Evolutionary conservation across 306 rosid genomes (phyloP).

Genomic region (Quercus cerris): DNA sequence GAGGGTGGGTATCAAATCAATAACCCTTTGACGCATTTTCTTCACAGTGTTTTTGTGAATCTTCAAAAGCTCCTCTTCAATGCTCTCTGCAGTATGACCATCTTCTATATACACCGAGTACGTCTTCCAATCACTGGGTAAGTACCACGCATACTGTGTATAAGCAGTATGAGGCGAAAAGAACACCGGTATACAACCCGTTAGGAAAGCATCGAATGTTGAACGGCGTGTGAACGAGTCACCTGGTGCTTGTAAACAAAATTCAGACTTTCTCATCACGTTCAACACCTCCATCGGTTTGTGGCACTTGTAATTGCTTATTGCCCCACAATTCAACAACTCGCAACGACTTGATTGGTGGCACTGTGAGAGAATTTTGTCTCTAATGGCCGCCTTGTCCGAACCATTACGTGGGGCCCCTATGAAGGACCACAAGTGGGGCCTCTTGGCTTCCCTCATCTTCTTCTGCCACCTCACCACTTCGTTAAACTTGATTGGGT

Average conservation of each 20-base stretch:
- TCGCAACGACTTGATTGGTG: slow-evolving; percentile 33
- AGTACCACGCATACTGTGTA: slow-evolving; percentile 61
- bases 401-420: slow-evolving; percentile 61
- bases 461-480: slow-evolving; percentile 44
- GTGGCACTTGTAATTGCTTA: slow-evolving; percentile 25
- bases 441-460: slow-evolving; percentile 26
- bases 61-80: slow-evolving; percentile 45
- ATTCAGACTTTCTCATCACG: slow-evolving; percentile 43
- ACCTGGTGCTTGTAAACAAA: slow-evolving; percentile 73
- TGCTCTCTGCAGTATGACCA: slow-evolving; percentile 19
- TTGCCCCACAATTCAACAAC: slow-evolving; percentile 35
- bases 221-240: slow-evolving; percentile 78
- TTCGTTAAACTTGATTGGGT: slow-evolving; percentile 37
- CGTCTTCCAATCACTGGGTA: slow-evolving; percentile 23
- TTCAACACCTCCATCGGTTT: slow-evolving; percentile 40
- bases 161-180: slow-evolving; percentile 76
- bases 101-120: slow-evolving; percentile 59
- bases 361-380: slow-evolving; percentile 52
- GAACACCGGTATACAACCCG: slow-evolving; percentile 74
- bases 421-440: slow-evolving; percentile 56
- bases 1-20: slow-evolving; percentile 41
- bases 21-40: slow-evolving; percentile 45
- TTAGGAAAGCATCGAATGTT: slow-evolving; percentile 60
- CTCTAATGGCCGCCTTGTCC: slow-evolving; percentile 62
- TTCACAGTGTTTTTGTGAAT: slow-evolving; percentile 29